phyloP scores from a whole-genome alignment of 352 stramenopile genomes.

The Phytophthora brassicae region DNA sequence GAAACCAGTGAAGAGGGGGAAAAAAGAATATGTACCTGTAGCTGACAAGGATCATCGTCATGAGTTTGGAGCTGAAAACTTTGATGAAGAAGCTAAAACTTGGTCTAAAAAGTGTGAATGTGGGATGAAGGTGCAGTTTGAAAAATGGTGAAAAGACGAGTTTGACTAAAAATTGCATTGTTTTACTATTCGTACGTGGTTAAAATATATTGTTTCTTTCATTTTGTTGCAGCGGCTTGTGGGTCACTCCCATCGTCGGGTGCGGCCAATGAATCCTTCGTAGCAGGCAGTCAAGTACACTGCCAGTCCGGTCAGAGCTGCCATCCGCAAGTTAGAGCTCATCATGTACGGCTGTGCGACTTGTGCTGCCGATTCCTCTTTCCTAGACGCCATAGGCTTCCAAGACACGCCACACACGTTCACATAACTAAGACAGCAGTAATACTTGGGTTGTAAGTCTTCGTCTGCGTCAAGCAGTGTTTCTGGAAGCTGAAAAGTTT shows the following conservation, averaged over 20 bases:
- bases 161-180: constrained; percentile 13
- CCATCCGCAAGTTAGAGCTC: constrained; percentile 41
- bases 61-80: constrained; percentile 45
- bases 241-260: constrained; percentile 41
- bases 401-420: constrained; percentile 56
- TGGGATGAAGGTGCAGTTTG: constrained; percentile 68
- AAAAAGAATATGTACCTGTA: constrained; percentile 39
- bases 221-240: background rate
- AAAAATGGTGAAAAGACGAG: constrained; percentile 61
- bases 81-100: constrained; percentile 34
- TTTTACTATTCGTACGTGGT: constrained; percentile 26
- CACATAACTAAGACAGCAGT: constrained; percentile 80
- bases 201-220: constrained; percentile 16
- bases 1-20: too few species aligned
- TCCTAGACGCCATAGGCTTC: constrained; percentile 14
- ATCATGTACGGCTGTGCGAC: constrained; percentile 19
- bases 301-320: constrained; percentile 44
- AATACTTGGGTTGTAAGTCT: constrained; percentile 67
- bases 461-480: constrained; percentile 44
- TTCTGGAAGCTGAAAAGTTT: constrained; percentile 70
- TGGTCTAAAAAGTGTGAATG: constrained; percentile 64
- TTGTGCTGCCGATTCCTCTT: constrained; percentile 1
- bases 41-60: constrained; percentile 62
- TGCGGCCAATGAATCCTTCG: constrained; percentile 55
- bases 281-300: constrained; percentile 70